phyloP scores from a whole-genome alignment of 2,329 filamentous ascomycete species.

The Aspergillus sp. region DNA sequence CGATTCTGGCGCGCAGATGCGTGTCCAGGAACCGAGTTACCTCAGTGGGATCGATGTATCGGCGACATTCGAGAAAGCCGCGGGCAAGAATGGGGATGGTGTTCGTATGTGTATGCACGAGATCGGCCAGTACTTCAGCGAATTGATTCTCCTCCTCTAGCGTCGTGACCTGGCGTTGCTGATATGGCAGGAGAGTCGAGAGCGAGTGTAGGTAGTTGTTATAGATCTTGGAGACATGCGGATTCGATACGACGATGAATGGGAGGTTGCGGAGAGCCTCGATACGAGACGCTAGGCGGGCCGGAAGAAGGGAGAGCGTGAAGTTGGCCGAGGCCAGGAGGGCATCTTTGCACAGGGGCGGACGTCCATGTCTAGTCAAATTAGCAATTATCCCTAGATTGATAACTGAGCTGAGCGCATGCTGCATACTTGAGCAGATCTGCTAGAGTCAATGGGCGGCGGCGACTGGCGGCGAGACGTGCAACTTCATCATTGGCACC shows the following conservation, averaged over 20 bases:
- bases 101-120: constrained; percentile 92
- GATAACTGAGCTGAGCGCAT: neutral
- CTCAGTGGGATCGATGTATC: constrained; percentile 79
- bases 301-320: constrained; percentile 86
- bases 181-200: constrained; percentile 84
- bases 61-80: constrained; percentile 89
- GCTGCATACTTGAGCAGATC: constrained; percentile 72
- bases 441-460: constrained; percentile 79
- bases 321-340: constrained; percentile 93
- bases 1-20: constrained; percentile 89
- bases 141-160: constrained; percentile 88
- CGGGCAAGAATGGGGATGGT: constrained; percentile 91
- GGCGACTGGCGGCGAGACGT: constrained; percentile 72
- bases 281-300: constrained; percentile 89
- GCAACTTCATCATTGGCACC: constrained; percentile 75
- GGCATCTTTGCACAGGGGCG: constrained; percentile 76
- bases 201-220: constrained; percentile 94
- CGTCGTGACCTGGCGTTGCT: constrained; percentile 69
- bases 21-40: constrained; percentile 93
- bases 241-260: constrained; percentile 98
- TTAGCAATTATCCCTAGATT: neutral
- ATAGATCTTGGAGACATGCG: constrained; percentile 91
- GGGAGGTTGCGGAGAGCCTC: constrained; percentile 90
- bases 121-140: constrained; percentile 86
- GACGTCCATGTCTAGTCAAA: constrained; percentile 67